Base-by-base conservation (phyloP, 192 early-diverging fungal species). In the Rhizophlyctis rosea region DNA sequence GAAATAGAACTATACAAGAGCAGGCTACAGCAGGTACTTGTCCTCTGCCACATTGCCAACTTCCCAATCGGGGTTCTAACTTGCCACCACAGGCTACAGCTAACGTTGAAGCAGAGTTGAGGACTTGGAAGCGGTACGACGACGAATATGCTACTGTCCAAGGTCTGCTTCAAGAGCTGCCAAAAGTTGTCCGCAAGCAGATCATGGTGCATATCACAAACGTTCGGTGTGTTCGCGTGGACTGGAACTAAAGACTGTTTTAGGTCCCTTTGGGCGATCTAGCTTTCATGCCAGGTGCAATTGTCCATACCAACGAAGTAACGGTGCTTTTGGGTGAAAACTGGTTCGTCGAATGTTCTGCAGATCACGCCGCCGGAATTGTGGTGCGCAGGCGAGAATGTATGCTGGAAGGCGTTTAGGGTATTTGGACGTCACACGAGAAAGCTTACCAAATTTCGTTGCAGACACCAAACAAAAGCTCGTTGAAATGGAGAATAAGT, bases 241-340 rank as follows among this genome's bases (percentile, higher is more conserved):
- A n/a, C n/a, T n/a, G n/a, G n/a, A n/a, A n/a, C n/a, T n/a, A n/a
- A n/a, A n/a, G 25, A 3, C 11, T 52, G 49, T 18, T 13, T 33
- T 70, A 86, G 86, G 81, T 97, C 1, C 94, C 91, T 0, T 69
- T 94, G 18, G 91, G 92, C 0, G 87, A 84, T n/a, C 48, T 91
- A 28, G 94, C 94, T 0, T 97, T 95, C 70, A 88, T 92, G 77
- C 87, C 87, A 1, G 94, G 92, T 28, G 79, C 87, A 35, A 48
- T 98, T 2, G 74, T 94, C 28, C 89, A 95, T 67, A 98, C 95
- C n/a, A 98, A 98, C 63, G 92, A 94, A 66, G 81, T 98, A 13
- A 67, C 87, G 27, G 91, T 92, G 0, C 70, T 90, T 34, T 71
- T 98, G 34, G 95, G 95, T n/a, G 93, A 92, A 51, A 92, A 94